Evolutionary conservation across 257 asterid species (phyloP), one percentile per base, ranked within the genome.

Genomic region (Nicotiana noctiflora): DNA sequence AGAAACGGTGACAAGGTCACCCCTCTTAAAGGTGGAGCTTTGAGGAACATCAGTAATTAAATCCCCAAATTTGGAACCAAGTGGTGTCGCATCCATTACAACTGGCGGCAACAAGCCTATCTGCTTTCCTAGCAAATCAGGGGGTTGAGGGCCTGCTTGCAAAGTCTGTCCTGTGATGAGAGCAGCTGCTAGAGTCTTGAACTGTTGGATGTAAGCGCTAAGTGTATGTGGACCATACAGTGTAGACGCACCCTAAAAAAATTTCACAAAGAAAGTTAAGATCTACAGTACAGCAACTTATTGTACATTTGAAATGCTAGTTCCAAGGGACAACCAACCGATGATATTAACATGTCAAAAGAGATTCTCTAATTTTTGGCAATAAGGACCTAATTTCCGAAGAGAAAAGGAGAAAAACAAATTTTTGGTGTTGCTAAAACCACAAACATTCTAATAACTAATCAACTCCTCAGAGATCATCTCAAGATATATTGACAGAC

Each of bases 221-320:
- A 92, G 98, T 37, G 99, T 96, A 76, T 96, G 97, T 8, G 98
- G 98, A 37, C 98, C 99, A 63, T 86, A 96, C 37, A 96, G 86
- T 12, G 98, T 96, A 11, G 98, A 96, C 53, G 99, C 98, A 12
- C 99, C 98, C 99, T 95, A 86, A 46, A 14, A 86, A 77, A 64
- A 17, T 12, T 25, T 21, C 53, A 27, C 15, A 31, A 66, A 14
- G 19, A 59, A 34, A 23, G 7, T 74, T 17, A 7, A 49, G 79
- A 74, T 23, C 44, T 46, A 70, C 8, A 23, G 21, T 23, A 74
- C 40, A 74, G 61, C 0, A 74, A 4, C 61, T 74, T 70, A 65
- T 21, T 23, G 23, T 21, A 74, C 79, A 46, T 21, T 74, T 29
- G 17, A 46, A 74, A 23, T 49, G 44, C 15, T 23, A 46, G 37